Evolutionary conservation across 1,284 basidiomycete genomes (phyloP).

Genomic region (Testicularia cyperi): DNA sequence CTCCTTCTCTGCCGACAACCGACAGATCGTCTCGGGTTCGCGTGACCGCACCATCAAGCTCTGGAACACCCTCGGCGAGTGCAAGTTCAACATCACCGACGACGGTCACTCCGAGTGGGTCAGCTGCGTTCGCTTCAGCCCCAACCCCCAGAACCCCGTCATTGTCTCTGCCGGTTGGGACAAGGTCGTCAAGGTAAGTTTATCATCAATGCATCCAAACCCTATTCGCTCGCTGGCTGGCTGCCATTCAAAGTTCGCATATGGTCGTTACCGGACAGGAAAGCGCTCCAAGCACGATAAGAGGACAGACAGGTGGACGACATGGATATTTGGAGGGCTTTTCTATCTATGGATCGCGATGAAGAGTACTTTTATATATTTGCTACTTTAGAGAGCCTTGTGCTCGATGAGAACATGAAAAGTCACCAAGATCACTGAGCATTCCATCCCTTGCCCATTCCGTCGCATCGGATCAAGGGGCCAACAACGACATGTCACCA

Average conservation of each 20-base stretch:
- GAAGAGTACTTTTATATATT: constrained; percentile 66
- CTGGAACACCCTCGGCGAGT: constrained; percentile 99
- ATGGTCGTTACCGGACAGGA: too few relatives aligned
- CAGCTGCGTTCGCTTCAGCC: constrained; percentile 98
- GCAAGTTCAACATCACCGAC: constrained; percentile 99
- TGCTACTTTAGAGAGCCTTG: constrained; percentile 79
- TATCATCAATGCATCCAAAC: background rate
- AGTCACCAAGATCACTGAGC: constrained; percentile 78
- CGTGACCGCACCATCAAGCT: constrained; percentile 97
- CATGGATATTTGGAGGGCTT: too few relatives aligned
- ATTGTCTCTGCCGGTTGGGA: constrained; percentile 99
- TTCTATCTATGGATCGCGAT: constrained; percentile 59
- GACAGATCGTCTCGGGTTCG: constrained; percentile 95
- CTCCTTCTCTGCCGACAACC: constrained; percentile 60
- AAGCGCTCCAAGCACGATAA: constrained; percentile 60
- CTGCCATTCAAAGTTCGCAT: too few relatives aligned
- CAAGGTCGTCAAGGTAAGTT: constrained; percentile 97
- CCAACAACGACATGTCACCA: too few relatives aligned
- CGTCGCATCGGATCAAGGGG: too few relatives aligned
- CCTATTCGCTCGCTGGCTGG: too few relatives aligned
- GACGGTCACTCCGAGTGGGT: constrained; percentile 82
- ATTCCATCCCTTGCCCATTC: constrained; percentile 6
- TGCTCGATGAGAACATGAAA: constrained; percentile 70
- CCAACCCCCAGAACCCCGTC: constrained; percentile 95
- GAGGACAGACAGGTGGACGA: background rate